Evolutionary conservation across 306 rosid genomes (phyloP), one percentile per base, ranked within the genome.

Genomic region (Vachellia pachyceras): DNA sequence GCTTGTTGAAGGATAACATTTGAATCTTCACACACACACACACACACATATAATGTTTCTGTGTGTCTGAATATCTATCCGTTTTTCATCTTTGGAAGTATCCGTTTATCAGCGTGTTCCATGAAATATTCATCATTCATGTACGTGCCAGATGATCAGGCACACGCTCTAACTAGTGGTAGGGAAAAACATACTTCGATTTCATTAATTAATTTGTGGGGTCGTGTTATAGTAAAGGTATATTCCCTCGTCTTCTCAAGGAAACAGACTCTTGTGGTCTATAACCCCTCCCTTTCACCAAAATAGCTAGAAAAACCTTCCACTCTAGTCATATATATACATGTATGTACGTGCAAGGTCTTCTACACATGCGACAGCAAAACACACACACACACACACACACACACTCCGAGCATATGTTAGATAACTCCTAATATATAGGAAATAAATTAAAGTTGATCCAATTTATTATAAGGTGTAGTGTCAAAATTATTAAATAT

Each of bases 221-320:
- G 49, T 69, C 29, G 11, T 52, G 41, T 12, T 55, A 47, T n/a
- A n/a, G n/a, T n/a, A n/a, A n/a, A 1, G 9, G 50, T 55, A n/a
- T n/a, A n/a, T n/a, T n/a, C 22, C 42, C 64, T 72, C 45, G 40
- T 70, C 9, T 71, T 79, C 77, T 78, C 67, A 71, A 78, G 82
- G 70, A 22, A 36, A 68, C 69, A 68, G 35, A 4, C 49, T 66
- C 50, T 80, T 29, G n/a, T 14, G n/a, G 6, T 49, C 64, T 15
- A 10, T 1, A 20, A 49, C 17, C 55, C n/a, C 4, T 49, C 17
- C n/a, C 17, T 49, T 49, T 15, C 55, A 49, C 55, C 55, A 49
- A 50, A 57, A 55, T 7, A 20, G 29, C n/a, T 29, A 13, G 22
- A 4, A 46, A 9, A 12, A 46, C 20, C 23, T 69, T n/a, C 25